Base-by-base conservation (phyloP, 2,329 filamentous ascomycete species). In the Aureobasidium zeae region DNA sequence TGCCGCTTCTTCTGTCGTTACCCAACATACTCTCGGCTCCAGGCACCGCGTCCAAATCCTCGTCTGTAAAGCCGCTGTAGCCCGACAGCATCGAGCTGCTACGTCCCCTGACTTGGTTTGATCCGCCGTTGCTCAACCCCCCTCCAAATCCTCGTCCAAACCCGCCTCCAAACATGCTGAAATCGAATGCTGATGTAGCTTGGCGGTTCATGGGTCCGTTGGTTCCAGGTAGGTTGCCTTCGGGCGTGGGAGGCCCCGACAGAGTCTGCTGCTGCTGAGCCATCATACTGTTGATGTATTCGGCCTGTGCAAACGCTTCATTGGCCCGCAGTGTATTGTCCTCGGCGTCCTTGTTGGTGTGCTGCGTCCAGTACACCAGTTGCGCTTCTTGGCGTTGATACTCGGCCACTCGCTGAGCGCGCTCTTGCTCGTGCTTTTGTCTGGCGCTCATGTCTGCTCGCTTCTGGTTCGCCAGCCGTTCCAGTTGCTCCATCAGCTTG, bases 401-500 rank as follows among this genome's bases (percentile, higher is more conserved):
- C 39, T 49, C 44, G 24, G 55, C 47, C 2, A 53, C 21, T 5
- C 48, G 39, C 16, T 54, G 51, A 7, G 51, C 50, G 15, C 59
- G 57, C 28, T 62, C 55, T 13, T 53, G 38, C 11, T 61, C 57
- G 20, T 57, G 56, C 49, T 56, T 53, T 34, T 61, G 57, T 46
- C 53, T 55, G 26, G 57, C 58, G 41, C 53, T 56, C 52, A 57
- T 52, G 29, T 60, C 55, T 15, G 64, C 77, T 44, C 76, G 79
- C 58, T 83, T 83, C 52, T 81, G 81, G 52, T 81, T 77, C 17
- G 73, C 71, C 53, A 87, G 79, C 53, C 79, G 78, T 45, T 79
- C 77, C 52, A 83, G 73, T 60, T 87, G 83, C 51, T 76, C 79
- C 51, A 82, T 78, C 17, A 86, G 76, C 65, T 85, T 85, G 56